Base-by-base conservation (phyloP, 1,284 basidiomycete genomes). In the Paramarasmius palmivorus region DNA sequence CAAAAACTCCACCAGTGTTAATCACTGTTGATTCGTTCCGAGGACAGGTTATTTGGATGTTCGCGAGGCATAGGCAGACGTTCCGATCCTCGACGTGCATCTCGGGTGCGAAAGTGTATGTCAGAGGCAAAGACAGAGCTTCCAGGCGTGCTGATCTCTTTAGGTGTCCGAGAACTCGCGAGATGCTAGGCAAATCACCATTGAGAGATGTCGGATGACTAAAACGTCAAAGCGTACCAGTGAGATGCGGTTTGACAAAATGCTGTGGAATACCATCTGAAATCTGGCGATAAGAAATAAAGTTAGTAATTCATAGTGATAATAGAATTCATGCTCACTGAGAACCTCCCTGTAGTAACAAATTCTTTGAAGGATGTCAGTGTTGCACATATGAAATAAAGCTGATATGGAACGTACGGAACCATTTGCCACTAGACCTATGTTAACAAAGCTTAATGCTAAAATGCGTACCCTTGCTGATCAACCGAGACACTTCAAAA, bases 201-300 rank as follows among this genome's bases (percentile, higher is more conserved):
- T 20, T 15, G 4, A 23, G 19, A 39, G 17, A 10, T 23, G 25
- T 29, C 12, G 14, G 3, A 5, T 4, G 3, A 4, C 19, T 17
- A 12, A n/a, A 32, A 32, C 7, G 7, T 12, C 7, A 47, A 19
- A n/a, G 35, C 57, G n/a, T 36, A 62, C 62, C 32, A 64, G 48
- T 4, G 62, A 54, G 15, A 64, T 59, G 1, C 62, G 59, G 12
- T 50, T 59, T 8, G 62, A 59, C 15, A 62, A 57, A 14, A 62
- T 59, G 47, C 62, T 63, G 42, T 62, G 62, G 17, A 63, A 49
- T 4, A 57, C 58, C 8, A 59, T 46, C 55, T 58, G 62, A 23
- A 61, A 51, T 55, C 62, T 63, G 51, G 8, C 34, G 36, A 35
- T 23, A 17, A 32, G 29, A 26, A 10, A 8, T 32, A 6, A 32